Conservation (phyloP, 2,329 filamentous ascomycete genomes). For the Elsinoe batatas region DNA sequence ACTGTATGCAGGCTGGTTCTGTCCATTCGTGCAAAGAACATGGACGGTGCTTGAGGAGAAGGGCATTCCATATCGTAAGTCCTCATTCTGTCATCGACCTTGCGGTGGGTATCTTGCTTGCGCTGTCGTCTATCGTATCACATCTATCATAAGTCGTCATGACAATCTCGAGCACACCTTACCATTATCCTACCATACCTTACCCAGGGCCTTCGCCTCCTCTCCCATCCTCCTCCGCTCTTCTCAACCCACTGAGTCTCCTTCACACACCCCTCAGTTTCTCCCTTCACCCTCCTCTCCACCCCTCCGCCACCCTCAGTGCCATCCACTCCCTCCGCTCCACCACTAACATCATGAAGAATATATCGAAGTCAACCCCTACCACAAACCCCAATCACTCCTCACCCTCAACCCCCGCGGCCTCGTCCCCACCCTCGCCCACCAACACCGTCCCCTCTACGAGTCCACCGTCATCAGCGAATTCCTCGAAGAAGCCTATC, state of each 20-base stretch:
- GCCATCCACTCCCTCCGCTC: neutral
- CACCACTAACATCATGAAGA: neutral
- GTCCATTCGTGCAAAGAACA: conserved; percentile 54
- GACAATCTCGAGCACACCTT: neutral
- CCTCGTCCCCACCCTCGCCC: conserved; percentile 60
- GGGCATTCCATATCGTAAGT: conserved; percentile 57
- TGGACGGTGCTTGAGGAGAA: conserved; percentile 70
- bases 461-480: conserved; percentile 65
- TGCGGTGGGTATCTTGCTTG: neutral
- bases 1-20: conserved; percentile 37
- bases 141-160: neutral
- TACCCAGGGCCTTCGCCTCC: neutral
- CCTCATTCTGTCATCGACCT: conserved; percentile 15
- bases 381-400: conserved; percentile 59
- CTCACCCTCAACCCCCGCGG: conserved; percentile 65
- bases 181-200: neutral
- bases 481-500: conserved; percentile 64
- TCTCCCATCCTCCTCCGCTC: neutral
- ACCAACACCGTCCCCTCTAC: conserved; percentile 51
- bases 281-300: too few relatives aligned
- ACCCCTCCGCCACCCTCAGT: neutral
- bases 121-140: neutral
- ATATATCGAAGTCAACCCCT: conserved; percentile 60
- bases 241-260: neutral
- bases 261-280: too few relatives aligned